Base-by-base conservation (phyloP, 2,329 filamentous ascomycete genomes). In the Aspergillus transmontanensis region DNA sequence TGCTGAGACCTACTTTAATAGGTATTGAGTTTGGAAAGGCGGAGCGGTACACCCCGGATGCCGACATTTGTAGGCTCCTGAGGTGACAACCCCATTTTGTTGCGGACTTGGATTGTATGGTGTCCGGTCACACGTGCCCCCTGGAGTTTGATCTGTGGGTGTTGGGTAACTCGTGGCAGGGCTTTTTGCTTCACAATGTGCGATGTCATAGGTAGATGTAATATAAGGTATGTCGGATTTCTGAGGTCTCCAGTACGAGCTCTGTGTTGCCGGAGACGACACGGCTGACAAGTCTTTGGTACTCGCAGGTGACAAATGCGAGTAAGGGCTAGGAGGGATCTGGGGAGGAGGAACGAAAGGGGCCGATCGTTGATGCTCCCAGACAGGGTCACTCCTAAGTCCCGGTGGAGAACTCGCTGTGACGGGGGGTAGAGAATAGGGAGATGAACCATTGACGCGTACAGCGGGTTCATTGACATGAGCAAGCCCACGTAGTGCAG, bases 11-110 rank as follows among this genome's bases (percentile, higher is more conserved):
- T 74, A 88, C 86, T 88, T 89, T 30, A 89, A 75, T 3, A 89
- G 77, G 76, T 89, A 89, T 66, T 89, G 87, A 1, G 87, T 89
- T 70, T 88, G 86, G 63, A 89, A 89, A 0, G 87, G 85, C 4
- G 80, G 66, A 28, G 87, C 86, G 21, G 73, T 86, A 67, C 87
- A 89, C 1, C 84, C 85, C 4, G 81, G 79, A 73, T 84, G 80
- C 6, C 83, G 80, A 68, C 87, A 89, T 68, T 83, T 84, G 75
- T 81, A 85, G 23, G 71, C 72, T 11, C 74, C 78, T 39, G 72
- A 64, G 12, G 70, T 59, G 10, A 71, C 60, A 1, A 69, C 63
- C 16, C 69, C 71, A 58, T 71, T 76, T n/a, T 71, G 26, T 45
- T 72, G 70, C 16, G 68, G 54, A 7, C 65, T 48, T 2, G 73